phyloP scores from a whole-genome alignment of 2,329 filamentous ascomycete species.

The Colletotrichum sp. region DNA sequence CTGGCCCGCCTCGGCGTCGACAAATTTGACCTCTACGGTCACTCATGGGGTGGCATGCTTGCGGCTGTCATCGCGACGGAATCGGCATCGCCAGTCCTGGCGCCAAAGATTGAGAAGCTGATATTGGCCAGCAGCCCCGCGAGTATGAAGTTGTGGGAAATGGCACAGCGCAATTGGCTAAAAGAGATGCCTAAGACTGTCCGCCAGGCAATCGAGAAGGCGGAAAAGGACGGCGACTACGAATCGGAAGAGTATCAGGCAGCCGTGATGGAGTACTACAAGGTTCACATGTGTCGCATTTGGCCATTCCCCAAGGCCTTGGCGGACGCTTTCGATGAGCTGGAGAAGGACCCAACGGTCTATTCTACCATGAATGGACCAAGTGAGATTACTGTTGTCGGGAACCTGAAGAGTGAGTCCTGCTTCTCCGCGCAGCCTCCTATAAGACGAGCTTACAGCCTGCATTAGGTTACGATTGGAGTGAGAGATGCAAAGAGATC shows the following conservation, averaged over 20 bases:
- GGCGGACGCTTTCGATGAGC: constrained; percentile 29
- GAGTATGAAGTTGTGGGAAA: constrained; percentile 31
- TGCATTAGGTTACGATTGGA: constrained; percentile 27
- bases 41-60: constrained; percentile 61
- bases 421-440: background rate
- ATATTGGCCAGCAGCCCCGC: constrained; percentile 33
- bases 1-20: constrained; percentile 43
- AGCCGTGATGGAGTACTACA: constrained; percentile 34
- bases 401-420: constrained; percentile 9
- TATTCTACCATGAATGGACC: constrained; percentile 36
- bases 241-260: constrained; percentile 32
- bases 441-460: constrained; percentile 19
- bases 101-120: constrained; percentile 28
- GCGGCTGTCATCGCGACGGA: constrained; percentile 42
- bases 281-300: constrained; percentile 31
- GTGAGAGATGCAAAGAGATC: constrained; percentile 30
- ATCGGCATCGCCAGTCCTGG: constrained; percentile 13
- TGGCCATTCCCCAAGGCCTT: constrained; percentile 39
- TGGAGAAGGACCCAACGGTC: constrained; percentile 34
- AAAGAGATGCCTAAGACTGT: constrained; percentile 25
- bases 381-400: constrained; percentile 25
- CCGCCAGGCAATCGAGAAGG: constrained; percentile 26
- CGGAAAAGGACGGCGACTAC: constrained; percentile 30
- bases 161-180: constrained; percentile 13
- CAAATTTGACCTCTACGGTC: constrained; percentile 49